Evolutionary conservation across 768 basidiomycete species (phyloP), one percentile per base, ranked within the genome.

Genomic region (Podaxis sp.): DNA sequence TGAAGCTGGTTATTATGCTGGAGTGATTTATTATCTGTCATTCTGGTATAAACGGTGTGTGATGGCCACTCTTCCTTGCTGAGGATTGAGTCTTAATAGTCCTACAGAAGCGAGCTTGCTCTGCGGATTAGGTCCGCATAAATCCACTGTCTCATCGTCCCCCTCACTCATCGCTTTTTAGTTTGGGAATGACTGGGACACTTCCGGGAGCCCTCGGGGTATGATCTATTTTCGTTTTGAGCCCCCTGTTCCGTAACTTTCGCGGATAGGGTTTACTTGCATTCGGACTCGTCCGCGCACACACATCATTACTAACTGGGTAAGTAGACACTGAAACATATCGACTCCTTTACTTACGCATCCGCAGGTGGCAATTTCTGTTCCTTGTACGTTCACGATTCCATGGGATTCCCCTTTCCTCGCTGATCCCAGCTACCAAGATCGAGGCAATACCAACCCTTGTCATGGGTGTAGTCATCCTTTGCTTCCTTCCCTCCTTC

Each of bases 1-100:
- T 11, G 84, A 86, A 67, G 84, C 84, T 0, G 84, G 84, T 1
- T 86, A 81, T 63, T 85, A 85, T 63, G 83, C 84, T 0, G 84
- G 84, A 6, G 82, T 85, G 80, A 84, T 86, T 4, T 86, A 86
- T 63, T 86, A 86, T 66, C 70, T 85, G 28, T 85, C 84, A 0
- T 86, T 86, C 69, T 86, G 84, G 84, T 84, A 83, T 58, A 76
- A 74, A 66, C 72, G 76, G 77, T 77, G 48, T n/a, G 66, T 30
- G 4, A 15, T 38, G 12, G 13, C 30, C 28, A 13, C 22, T 61
- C 15, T 48, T 28, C 33, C 42, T 42, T 46, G 24, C 30, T 59
- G 12, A 30, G 15, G 0, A 15, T 36, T 22, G 17, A 13, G 63
- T 52, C 17, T 52, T 46, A 24, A 7, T 33, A 19, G 3, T 38